Evolutionary conservation across 164 flowering plant species (phyloP).

Genomic region (Chimonanthus salicifolius): DNA sequence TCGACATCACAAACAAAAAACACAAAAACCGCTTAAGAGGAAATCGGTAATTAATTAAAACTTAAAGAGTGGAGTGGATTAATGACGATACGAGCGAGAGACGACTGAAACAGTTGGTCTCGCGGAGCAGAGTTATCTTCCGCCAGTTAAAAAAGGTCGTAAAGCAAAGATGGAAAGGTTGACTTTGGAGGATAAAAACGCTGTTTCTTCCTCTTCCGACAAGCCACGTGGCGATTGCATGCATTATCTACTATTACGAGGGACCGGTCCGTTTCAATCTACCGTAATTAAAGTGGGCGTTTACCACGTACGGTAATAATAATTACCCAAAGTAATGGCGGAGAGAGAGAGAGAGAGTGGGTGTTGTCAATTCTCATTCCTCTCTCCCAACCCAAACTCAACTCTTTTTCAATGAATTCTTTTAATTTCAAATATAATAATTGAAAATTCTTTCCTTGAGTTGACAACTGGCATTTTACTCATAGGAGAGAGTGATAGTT

Average conservation of each 20-base stretch:
- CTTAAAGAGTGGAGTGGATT: too few species aligned
- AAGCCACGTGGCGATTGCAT: slow-evolving; percentile 15
- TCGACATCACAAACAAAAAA: too few species aligned
- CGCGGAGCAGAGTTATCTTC: too few species aligned
- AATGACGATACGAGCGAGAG: too few species aligned
- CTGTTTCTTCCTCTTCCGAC: background rate
- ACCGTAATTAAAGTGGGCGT: slow-evolving; percentile 23
- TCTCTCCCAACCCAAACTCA: slow-evolving; percentile 12
- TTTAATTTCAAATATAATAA: too few species aligned
- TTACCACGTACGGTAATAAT: slow-evolving; percentile 27
- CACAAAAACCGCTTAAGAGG: too few species aligned
- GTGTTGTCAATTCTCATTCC: background rate
- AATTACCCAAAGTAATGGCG: slow-evolving; percentile 15
- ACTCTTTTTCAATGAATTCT: slow-evolving; percentile 1
- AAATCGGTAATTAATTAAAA: too few species aligned
- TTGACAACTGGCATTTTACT: slow-evolving; percentile 11
- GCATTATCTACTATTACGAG: slow-evolving; percentile 10
- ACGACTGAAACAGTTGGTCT: too few species aligned
- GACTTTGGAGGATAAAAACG: slow-evolving; percentile 18
- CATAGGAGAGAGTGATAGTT: background rate
- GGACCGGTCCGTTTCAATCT: slow-evolving; percentile 27
- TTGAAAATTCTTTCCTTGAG: too few species aligned
- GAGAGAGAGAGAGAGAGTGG: background rate
- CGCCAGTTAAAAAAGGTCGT: too few species aligned
- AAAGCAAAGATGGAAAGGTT: slow-evolving; percentile 12